Percentiles rank a stretch among this genome's conserved stretches.
These are phyloP conservation scores for Trichoderma afroharzianum DNA, from an alignment of 2,329 filamentous ascomycete species.

Conservation along the genomic window DNA sequence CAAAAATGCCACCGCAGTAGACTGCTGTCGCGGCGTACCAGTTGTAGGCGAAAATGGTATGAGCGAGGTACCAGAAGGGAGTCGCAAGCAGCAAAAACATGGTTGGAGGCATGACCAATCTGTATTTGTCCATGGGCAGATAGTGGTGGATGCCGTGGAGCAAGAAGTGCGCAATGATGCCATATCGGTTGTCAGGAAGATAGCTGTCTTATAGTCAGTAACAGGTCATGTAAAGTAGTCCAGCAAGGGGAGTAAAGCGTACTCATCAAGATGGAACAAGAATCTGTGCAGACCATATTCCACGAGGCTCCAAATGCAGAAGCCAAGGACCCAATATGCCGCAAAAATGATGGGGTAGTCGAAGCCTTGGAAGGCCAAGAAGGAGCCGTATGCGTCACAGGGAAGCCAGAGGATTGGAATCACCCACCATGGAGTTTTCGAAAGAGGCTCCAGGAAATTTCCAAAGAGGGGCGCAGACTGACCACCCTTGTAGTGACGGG, in stretches of 20 bases:
- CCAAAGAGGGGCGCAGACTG: conserved; percentile 91
- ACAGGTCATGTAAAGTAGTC: not conserved
- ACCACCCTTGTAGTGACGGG: conserved; percentile 92
- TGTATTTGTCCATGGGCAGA: conserved; percentile 97
- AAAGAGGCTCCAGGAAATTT: conserved; percentile 97
- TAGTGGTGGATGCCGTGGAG: conserved; percentile 98
- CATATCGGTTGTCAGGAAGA: conserved; percentile 87
- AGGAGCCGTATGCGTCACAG: conserved; percentile 69
- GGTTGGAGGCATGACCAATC: conserved; percentile 93
- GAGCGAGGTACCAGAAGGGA: conserved; percentile 91
- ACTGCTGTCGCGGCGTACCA: conserved; percentile 78
- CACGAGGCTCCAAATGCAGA: conserved; percentile 81
- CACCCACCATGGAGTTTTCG: conserved; percentile 91
- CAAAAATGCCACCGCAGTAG: conserved; percentile 88
- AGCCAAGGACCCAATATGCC: conserved; percentile 65
- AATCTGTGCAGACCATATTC: conserved; percentile 89
- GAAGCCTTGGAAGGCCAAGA: conserved; percentile 61
- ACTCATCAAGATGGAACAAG: conserved; percentile 91
- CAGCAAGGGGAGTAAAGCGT: conserved; percentile 38
- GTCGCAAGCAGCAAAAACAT: conserved; percentile 78
- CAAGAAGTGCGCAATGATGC: conserved; percentile 82
- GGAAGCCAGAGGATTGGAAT: conserved; percentile 84
- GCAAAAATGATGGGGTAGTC: conserved; percentile 44
- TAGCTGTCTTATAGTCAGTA: conserved; percentile 52
- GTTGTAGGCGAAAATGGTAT: conserved; percentile 74